Conservation (phyloP, 495 filamentous ascomycete genomes). For the Xylaria cubensis region DNA sequence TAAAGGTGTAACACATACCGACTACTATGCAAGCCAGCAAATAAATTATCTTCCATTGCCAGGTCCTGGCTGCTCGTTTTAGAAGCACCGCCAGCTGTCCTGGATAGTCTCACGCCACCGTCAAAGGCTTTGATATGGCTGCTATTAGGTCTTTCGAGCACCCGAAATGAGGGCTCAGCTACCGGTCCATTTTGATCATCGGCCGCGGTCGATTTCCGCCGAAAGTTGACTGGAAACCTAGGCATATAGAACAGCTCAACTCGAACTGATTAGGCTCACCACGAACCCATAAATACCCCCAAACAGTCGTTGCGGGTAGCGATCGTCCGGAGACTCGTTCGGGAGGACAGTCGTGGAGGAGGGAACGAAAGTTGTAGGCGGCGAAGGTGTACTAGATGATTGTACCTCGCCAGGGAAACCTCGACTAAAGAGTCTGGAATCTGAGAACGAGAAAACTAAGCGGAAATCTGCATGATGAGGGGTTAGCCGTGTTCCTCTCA, state of each 20-base stretch:
- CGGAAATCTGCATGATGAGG: constrained; percentile 43
- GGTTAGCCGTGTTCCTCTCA: constrained; percentile 41
- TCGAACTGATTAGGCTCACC: constrained; percentile 31
- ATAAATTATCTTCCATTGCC: constrained; percentile 62
- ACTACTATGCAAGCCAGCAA: constrained; percentile 59
- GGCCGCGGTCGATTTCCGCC: constrained; percentile 60
- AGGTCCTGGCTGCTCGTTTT: constrained; percentile 41
- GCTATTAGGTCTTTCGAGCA: constrained; percentile 52
- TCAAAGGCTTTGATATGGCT: constrained; percentile 50
- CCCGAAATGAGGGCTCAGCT: constrained; percentile 55
- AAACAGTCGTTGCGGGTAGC: constrained; percentile 19
- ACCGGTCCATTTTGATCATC: constrained; percentile 53
- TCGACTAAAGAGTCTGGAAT: constrained; percentile 8
- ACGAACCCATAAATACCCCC: constrained; percentile 37
- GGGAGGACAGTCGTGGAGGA: not conserved
- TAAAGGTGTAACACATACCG: constrained; percentile 50
- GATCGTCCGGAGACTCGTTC: constrained; percentile 28
- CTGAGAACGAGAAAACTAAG: constrained; percentile 28
- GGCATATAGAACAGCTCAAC: constrained; percentile 54
- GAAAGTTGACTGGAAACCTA: constrained; percentile 59
- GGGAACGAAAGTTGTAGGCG: not conserved
- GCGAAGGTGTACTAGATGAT: not conserved
- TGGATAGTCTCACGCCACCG: constrained; percentile 43
- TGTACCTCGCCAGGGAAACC: not conserved
- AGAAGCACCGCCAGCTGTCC: constrained; percentile 37